Evolutionary conservation across 306 rosid species (phyloP).

Genomic region (Rosa rugosa): DNA sequence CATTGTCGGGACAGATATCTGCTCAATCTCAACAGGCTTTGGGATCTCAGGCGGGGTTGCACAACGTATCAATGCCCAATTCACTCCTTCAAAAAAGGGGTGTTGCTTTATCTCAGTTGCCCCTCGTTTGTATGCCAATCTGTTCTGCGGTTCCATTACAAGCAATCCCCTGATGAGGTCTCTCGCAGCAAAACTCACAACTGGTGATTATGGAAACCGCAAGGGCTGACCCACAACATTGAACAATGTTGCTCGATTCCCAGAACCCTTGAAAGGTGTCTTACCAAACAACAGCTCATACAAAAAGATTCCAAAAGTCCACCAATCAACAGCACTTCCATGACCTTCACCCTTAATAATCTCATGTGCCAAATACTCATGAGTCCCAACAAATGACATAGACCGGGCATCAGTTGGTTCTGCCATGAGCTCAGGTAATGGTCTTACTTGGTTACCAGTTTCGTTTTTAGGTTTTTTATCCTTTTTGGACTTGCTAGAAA

Average conservation of each 20-base stretch:
- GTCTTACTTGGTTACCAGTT: constrained; percentile 82
- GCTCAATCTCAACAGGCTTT: constrained; percentile 73
- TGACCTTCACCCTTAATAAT: constrained; percentile 96
- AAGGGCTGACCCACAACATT: constrained; percentile 89
- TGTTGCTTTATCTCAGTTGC: constrained; percentile 95
- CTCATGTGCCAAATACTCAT: constrained; percentile 94
- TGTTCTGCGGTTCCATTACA: constrained; percentile 87
- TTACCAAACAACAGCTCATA: constrained; percentile 90
- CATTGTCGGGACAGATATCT: constrained; percentile 65
- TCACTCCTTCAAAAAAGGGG: constrained; percentile 94
- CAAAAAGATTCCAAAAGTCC: constrained; percentile 94
- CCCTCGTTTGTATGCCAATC: constrained; percentile 86
- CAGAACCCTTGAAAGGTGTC: constrained; percentile 95
- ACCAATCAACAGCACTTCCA: constrained; percentile 98
- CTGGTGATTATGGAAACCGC: constrained; percentile 87
- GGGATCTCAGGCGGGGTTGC: constrained; percentile 97
- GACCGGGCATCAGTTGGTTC: constrained; percentile 96
- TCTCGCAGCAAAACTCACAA: constrained; percentile 88
- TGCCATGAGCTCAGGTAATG: constrained; percentile 89
- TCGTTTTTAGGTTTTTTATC: constrained; percentile 80
- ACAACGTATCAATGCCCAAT: constrained; percentile 95
- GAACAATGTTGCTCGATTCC: constrained; percentile 83
- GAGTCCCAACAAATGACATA: constrained; percentile 97
- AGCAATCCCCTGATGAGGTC: constrained; percentile 92
- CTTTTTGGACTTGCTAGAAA: constrained; percentile 90